Conservation (phyloP, 139 green algal genomes). For the Trebouxia sp. region DNA sequence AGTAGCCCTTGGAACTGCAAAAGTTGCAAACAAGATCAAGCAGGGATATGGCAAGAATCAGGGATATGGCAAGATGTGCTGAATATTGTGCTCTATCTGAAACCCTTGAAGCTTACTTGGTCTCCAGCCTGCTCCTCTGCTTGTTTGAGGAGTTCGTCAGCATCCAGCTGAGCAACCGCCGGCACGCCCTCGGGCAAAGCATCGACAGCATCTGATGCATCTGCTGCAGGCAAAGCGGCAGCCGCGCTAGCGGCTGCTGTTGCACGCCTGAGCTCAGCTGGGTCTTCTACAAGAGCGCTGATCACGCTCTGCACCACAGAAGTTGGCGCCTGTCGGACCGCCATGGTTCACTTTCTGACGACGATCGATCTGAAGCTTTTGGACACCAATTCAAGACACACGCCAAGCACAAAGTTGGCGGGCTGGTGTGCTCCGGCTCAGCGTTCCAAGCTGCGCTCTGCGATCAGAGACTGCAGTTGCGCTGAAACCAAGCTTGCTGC, state of each 20-base stretch:
- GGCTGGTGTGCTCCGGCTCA: no score
- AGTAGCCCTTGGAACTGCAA: slow-evolving; percentile 48
- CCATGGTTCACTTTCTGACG: neutral
- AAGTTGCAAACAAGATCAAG: no score
- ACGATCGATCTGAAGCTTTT: no score
- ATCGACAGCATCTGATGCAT: neutral
- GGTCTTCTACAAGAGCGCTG: slow-evolving; percentile 26
- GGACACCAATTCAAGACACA: no score
- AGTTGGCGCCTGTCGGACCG: slow-evolving; percentile 13
- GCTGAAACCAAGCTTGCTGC: slow-evolving; percentile 1
- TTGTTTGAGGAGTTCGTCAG: slow-evolving; percentile 71
- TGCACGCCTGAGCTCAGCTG: neutral
- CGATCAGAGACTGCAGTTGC: neutral
- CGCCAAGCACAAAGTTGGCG: no score
- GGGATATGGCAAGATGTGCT: no score
- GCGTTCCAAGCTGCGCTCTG: no score
- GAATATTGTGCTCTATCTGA: no score
- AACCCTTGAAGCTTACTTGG: slow-evolving; percentile 27
- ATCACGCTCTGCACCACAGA: slow-evolving; percentile 38
- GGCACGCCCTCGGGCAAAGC: neutral
- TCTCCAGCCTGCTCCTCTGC: slow-evolving; percentile 75
- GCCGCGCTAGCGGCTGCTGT: neutral
- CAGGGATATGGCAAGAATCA: no score
- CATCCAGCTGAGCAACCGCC: slow-evolving; percentile 38
- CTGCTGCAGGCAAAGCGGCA: neutral